Conservation (phyloP, 2,329 filamentous ascomycete species). For the Pleoardoris graminearum region DNA sequence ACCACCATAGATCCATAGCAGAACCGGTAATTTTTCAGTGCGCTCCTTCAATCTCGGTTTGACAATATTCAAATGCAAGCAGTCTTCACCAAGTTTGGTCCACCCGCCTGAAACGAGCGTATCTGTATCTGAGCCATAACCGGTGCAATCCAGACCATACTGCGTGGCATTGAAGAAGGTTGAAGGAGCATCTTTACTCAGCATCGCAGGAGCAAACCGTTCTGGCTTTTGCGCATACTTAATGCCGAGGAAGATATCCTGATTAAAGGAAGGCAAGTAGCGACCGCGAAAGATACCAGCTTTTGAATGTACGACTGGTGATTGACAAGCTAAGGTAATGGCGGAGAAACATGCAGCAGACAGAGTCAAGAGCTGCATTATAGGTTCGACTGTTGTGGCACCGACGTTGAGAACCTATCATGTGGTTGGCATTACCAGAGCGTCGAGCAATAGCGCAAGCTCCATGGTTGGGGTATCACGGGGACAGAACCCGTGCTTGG, state of each 20-base stretch:
- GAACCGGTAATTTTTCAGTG: conserved; percentile 22
- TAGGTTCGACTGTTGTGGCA: neutral
- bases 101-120: conserved; percentile 24
- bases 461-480: too few species aligned
- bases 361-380: neutral
- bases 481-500: too few species aligned
- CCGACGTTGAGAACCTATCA: too few species aligned
- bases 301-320: conserved; percentile 25
- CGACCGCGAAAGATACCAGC: conserved; percentile 35
- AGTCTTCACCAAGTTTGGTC: conserved; percentile 47
- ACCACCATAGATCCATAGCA: conserved; percentile 42
- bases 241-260: conserved; percentile 37
- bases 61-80: conserved; percentile 48
- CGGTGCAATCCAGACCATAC: conserved; percentile 34
- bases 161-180: conserved; percentile 22
- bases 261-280: conserved; percentile 30
- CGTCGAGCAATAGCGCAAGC: too few species aligned
- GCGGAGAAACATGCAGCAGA: neutral
- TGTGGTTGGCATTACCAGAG: too few species aligned
- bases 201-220: conserved; percentile 28
- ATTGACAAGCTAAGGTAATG: neutral
- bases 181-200: conserved; percentile 18
- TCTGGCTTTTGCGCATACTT: conserved; percentile 35
- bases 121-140: conserved; percentile 33
- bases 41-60: conserved; percentile 25